phyloP scores from a whole-genome alignment of 2,329 filamentous ascomycete species.

The Diaporthe eres region DNA sequence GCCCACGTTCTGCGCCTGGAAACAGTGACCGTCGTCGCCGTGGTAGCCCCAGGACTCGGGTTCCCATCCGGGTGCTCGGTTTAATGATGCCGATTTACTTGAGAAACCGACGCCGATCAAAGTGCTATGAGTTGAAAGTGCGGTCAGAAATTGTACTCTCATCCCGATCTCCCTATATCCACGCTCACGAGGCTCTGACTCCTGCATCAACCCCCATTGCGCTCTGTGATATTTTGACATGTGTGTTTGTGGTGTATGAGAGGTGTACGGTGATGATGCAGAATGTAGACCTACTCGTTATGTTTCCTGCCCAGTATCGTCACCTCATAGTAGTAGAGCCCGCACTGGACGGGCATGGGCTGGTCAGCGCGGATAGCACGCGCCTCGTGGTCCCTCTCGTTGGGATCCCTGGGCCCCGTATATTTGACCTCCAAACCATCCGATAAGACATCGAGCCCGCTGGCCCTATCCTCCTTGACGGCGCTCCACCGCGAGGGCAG shows the following conservation, averaged over 20 bases:
- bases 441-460: conserved; percentile 79
- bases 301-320: conserved; percentile 64
- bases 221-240: neutral
- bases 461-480: conserved; percentile 77
- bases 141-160: conserved; percentile 6
- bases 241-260: neutral
- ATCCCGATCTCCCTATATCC: neutral
- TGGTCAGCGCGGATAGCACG: conserved; percentile 86
- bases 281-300: conserved; percentile 64
- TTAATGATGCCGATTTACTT: conserved; percentile 65
- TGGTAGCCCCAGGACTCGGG: conserved; percentile 78
- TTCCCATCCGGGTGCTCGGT: conserved; percentile 76
- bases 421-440: conserved; percentile 82
- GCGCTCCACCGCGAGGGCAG: conserved; percentile 86
- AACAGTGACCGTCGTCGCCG: conserved; percentile 76
- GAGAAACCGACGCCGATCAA: conserved; percentile 76
- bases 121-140: conserved; percentile 56
- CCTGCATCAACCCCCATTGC: neutral
- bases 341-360: conserved; percentile 89
- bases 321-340: conserved; percentile 94
- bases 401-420: conserved; percentile 59
- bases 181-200: neutral
- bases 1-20: conserved; percentile 68
- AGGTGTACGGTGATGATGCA: conserved; percentile 16
- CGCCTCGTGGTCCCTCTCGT: conserved; percentile 78